Evolutionary conservation across 177 flowering plant genomes (phyloP).

Genomic region (Vitis hybrid): DNA sequence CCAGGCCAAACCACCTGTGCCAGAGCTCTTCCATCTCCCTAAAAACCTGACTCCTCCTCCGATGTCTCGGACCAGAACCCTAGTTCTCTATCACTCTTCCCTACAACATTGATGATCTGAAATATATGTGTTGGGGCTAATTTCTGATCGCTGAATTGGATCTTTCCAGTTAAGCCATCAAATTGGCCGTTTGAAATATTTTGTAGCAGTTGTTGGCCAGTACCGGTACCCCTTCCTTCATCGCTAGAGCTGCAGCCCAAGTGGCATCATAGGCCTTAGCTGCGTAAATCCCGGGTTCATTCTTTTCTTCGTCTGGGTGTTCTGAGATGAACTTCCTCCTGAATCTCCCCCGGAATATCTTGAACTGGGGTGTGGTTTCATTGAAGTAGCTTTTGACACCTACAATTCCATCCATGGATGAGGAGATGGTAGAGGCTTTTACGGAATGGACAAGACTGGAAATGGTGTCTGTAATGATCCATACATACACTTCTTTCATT

Average conservation of each 20-base stretch:
- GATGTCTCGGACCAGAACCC: slow-evolving; percentile 25
- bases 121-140: slow-evolving; percentile 11
- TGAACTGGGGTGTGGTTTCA: slow-evolving; percentile 11
- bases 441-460: too few relatives aligned
- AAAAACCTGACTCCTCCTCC: slow-evolving; percentile 23
- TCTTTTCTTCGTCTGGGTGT: slow-evolving; percentile 12
- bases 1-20: slow-evolving; percentile 23
- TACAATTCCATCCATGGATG: too few relatives aligned
- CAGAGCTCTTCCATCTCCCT: neutral
- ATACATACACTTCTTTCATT: slow-evolving; percentile 31
- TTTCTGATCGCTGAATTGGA: neutral
- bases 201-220: too few relatives aligned
- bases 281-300: too few relatives aligned
- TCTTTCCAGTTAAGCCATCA: too few relatives aligned
- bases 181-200: too few relatives aligned
- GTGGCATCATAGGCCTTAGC: slow-evolving; percentile 26
- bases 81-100: slow-evolving; percentile 19
- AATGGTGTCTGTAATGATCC: slow-evolving; percentile 25
- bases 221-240: neutral
- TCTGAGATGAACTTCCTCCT: neutral
- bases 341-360: slow-evolving; percentile 21
- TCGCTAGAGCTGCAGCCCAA: slow-evolving; percentile 21
- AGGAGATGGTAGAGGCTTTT: too few relatives aligned
- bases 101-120: slow-evolving; percentile 17
- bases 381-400: slow-evolving; percentile 9